Conservation (phyloP, 2,329 filamentous ascomycete species). For the Rhytidhysteron rufulum region DNA sequence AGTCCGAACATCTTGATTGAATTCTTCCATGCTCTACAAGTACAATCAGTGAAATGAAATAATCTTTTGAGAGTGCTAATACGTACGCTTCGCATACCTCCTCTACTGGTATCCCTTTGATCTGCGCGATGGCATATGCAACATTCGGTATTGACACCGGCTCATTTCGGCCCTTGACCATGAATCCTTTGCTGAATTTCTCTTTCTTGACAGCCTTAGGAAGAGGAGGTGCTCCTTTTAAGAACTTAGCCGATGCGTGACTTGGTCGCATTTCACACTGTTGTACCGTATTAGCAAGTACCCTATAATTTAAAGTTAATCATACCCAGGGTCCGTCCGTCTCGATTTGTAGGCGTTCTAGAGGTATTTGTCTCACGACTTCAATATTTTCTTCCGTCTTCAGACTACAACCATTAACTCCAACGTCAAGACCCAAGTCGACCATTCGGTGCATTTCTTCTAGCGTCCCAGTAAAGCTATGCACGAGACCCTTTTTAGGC, state of each 20-base stretch:
- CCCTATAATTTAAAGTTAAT: not conserved
- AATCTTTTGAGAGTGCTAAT: not conserved
- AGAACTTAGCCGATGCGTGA: conserved; percentile 77
- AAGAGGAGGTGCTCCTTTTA: conserved; percentile 64
- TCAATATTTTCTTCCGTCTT: conserved; percentile 86
- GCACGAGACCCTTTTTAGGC: conserved; percentile 77
- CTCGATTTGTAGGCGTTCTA: conserved; percentile 85
- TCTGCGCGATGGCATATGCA: conserved; percentile 80
- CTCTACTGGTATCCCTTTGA: conserved; percentile 76
- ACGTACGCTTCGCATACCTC: conserved; percentile 76
- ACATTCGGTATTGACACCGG: conserved; percentile 82
- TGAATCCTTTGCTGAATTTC: conserved; percentile 79
- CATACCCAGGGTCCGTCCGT: conserved; percentile 85
- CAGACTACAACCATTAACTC: conserved; percentile 94
- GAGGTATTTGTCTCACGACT: conserved; percentile 73
- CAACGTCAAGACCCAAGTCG: conserved; percentile 78
- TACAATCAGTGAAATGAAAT: conserved; percentile 1
- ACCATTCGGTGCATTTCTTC: conserved; percentile 83
- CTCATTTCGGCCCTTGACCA: conserved; percentile 96
- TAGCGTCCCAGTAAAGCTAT: conserved; percentile 86
- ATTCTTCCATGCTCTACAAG: conserved; percentile 33
- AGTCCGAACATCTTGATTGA: conserved; percentile 39
- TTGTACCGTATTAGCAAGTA: conserved; percentile 1
- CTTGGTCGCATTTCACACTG: conserved; percentile 86
- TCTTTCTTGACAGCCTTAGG: conserved; percentile 93